Evolutionary conservation across 2,329 filamentous ascomycete species (phyloP), one percentile per base, ranked within the genome.

Genomic region (Calcarisporium arbuscula): DNA sequence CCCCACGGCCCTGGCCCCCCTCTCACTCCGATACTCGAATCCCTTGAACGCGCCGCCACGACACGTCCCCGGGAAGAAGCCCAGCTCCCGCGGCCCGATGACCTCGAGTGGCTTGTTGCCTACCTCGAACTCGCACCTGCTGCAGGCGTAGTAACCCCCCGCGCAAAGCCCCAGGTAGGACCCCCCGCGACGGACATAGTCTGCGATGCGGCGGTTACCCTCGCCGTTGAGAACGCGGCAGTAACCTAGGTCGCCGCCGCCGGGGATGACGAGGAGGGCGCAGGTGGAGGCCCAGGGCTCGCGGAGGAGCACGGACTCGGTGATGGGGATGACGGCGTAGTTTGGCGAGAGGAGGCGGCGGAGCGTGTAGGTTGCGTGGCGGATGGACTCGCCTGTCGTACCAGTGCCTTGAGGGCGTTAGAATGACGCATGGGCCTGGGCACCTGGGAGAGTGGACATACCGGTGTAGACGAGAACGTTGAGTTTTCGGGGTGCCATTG

Each of bases 381-480:
- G 80, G 41, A 96, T 86, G 12, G 89, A 95, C 54, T 92, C 85
- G 34, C 84, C 70, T 8, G 89, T 94, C 28, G 84, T 86, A 43
- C 92, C 92, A 53, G 81, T 77, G 50, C 90, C 89, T 87, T 41
- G 48, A 28, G 35, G 37, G 39, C 19, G 34, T 36, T 16, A 41
- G 30, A 32, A 5, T 18, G n/a, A 40, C 32, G 41, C 29, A 7
- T 28, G 32, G 28, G 30, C 15, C 30, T 15, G 8, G 9, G 19
- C 19, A 23, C 15, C 6, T 11, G 27, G 5, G 21, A 11, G 28
- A 47, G 11, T 19, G 19, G 12, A 34, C 51, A 50, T 58, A 89
- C 86, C 88, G 48, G 87, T 84, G 54, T 96, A 96, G 34, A 98
- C 86, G 46, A 96, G 74, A 37, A 98, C 82, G 57, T 98, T 96